These are phyloP conservation scores for Parasitella parasitica DNA, from an alignment of 371 early-diverging fungal genomes.

Conservation along the genomic window DNA sequence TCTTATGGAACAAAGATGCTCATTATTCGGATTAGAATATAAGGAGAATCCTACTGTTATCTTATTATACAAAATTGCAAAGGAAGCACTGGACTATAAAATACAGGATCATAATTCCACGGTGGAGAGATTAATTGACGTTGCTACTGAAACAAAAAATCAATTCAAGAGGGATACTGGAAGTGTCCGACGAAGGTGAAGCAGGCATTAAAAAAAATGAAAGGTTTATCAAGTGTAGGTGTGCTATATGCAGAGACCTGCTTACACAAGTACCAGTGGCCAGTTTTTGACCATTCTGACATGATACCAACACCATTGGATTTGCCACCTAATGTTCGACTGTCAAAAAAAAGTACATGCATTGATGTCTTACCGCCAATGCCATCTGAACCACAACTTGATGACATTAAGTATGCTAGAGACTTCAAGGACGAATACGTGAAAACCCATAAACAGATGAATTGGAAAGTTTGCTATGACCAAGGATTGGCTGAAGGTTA, in stretches of 20 bases:
- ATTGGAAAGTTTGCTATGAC: constrained; percentile 6
- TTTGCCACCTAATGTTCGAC: constrained; percentile 6
- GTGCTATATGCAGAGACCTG: constrained; percentile 10
- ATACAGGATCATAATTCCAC: constrained; percentile 11
- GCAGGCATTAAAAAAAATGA: constrained; percentile 6
- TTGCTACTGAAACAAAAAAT: constrained; percentile 13
- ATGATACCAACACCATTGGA: constrained; percentile 9
- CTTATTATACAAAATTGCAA: constrained; percentile 4
- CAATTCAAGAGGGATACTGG: constrained; percentile 10
- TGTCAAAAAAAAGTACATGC: constrained; percentile 8
- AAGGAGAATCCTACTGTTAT: constrained; percentile 15
- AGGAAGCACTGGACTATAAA: constrained; percentile 10
- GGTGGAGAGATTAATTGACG: constrained; percentile 10
- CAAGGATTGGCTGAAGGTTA: constrained; percentile 5
- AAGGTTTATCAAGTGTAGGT: constrained; percentile 10
- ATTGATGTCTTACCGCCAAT: constrained; percentile 11
- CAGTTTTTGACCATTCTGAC: constrained; percentile 3
- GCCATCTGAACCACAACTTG: constrained; percentile 8
- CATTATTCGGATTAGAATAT: constrained; percentile 2
- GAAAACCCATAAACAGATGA: constrained; percentile 13
- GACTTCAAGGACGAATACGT: constrained; percentile 8
- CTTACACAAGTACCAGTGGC: constrained; percentile 14
- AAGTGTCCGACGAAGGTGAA: constrained; percentile 1
- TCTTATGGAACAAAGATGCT: constrained; percentile 1
- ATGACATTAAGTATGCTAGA: constrained; percentile 10